phyloP scores from a whole-genome alignment of 345 rosid genomes.

The Kandelia obovata region DNA sequence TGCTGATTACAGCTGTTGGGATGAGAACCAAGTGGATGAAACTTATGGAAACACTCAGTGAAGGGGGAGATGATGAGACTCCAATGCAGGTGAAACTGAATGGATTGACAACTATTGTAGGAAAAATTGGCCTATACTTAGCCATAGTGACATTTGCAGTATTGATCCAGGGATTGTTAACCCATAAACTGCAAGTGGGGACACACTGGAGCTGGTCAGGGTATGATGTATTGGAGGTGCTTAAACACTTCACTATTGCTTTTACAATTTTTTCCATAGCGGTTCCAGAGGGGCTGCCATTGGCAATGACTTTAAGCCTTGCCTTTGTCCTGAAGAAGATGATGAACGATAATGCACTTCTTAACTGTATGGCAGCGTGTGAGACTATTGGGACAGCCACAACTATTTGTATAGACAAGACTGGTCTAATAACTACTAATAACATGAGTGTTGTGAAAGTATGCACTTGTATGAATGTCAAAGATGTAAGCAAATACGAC shows the following conservation, averaged over 20 bases:
- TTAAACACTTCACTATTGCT: slow-evolving; percentile 81
- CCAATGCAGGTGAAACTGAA: slow-evolving; percentile 89
- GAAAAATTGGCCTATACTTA: slow-evolving; percentile 75
- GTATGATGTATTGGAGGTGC: slow-evolving; percentile 67
- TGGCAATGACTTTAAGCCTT: slow-evolving; percentile 89
- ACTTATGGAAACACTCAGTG: slow-evolving; percentile 77
- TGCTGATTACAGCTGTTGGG: slow-evolving; percentile 82
- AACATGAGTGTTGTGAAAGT: slow-evolving; percentile 87
- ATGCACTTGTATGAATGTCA: slow-evolving; percentile 65
- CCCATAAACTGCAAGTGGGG: slow-evolving; percentile 48
- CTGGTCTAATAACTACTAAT: slow-evolving; percentile 85
- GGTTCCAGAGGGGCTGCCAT: slow-evolving; percentile 88
- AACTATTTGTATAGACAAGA: slow-evolving; percentile 84
- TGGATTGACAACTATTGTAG: slow-evolving; percentile 87
- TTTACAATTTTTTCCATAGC: slow-evolving; percentile 93
- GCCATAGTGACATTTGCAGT: slow-evolving; percentile 84
- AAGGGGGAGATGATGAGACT: slow-evolving; percentile 94
- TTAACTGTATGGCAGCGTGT: slow-evolving; percentile 90
- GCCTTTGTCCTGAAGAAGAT: slow-evolving; percentile 96
- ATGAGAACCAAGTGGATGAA: slow-evolving; percentile 97
- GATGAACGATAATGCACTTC: slow-evolving; percentile 96
- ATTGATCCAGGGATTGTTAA: slow-evolving; percentile 64
- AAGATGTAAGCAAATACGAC: slow-evolving; percentile 37
- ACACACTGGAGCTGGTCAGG: slow-evolving; percentile 62
- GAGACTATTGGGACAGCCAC: slow-evolving; percentile 97